Evolutionary conservation across 352 stramenopile genomes (phyloP).

Genomic region (Globisporangium echinulatum): DNA sequence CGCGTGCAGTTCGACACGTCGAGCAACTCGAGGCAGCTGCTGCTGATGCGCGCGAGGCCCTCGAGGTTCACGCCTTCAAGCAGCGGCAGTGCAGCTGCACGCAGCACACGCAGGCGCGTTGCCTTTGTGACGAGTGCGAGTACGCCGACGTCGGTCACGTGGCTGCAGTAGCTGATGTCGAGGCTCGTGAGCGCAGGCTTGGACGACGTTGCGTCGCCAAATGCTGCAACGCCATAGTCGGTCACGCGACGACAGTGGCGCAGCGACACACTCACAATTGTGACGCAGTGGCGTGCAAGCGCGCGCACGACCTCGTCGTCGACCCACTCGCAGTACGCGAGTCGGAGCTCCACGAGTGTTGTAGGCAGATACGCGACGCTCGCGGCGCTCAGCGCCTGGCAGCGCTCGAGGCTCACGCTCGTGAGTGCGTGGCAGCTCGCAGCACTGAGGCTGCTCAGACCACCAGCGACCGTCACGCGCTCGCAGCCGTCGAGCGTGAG

Average conservation of each 20-base stretch:
- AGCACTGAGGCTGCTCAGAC: slow-evolving; percentile 6
- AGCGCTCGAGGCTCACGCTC: slow-evolving; percentile 17
- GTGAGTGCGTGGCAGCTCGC: neutral
- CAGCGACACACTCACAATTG: slow-evolving; percentile 29
- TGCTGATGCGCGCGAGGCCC: slow-evolving; percentile 27
- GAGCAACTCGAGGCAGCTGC: slow-evolving; percentile 22
- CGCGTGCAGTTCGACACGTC: slow-evolving; percentile 25
- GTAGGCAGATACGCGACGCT: slow-evolving; percentile 13
- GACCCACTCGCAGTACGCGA: slow-evolving; percentile 66
- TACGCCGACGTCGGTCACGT: slow-evolving; percentile 50
- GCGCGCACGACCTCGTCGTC: slow-evolving; percentile 43
- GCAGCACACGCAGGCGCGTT: slow-evolving; percentile 27
- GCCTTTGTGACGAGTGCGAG: slow-evolving; percentile 43
- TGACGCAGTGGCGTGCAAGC: slow-evolving; percentile 29
- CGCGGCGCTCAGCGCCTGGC: slow-evolving; percentile 12
- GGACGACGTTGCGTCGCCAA: slow-evolving; percentile 28
- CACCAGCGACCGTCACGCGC: slow-evolving; percentile 12
- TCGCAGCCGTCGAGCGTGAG: slow-evolving; percentile 23
- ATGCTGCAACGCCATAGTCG: slow-evolving; percentile 60
- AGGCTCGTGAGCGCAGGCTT: slow-evolving; percentile 27
- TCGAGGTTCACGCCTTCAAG: slow-evolving; percentile 58
- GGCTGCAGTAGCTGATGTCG: slow-evolving; percentile 47
- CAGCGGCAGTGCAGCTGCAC: slow-evolving; percentile 32
- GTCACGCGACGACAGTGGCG: slow-evolving; percentile 48
- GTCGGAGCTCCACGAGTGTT: slow-evolving; percentile 35